phyloP scores from a whole-genome alignment of 2,329 filamentous ascomycete species.

The Penicillium hordei region DNA sequence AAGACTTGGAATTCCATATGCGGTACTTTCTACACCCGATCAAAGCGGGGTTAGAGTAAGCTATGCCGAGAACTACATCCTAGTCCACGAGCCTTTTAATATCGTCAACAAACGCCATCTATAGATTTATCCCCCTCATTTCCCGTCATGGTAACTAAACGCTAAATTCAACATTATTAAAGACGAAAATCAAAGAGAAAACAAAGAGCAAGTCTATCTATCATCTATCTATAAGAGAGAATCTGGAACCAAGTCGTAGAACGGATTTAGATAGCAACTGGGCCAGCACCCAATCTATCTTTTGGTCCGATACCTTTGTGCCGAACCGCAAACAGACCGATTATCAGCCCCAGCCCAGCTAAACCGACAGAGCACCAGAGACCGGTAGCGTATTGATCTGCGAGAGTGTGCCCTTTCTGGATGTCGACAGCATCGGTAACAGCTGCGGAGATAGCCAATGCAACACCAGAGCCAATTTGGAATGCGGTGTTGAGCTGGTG shows the following conservation, averaged over 20 bases:
- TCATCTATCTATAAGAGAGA: neutral
- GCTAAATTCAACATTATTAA: neutral
- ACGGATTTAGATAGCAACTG: constrained; percentile 17
- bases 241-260: neutral
- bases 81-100: neutral
- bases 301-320: constrained; percentile 24
- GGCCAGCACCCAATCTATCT: constrained; percentile 18
- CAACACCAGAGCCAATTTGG: constrained; percentile 45
- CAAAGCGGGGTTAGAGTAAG: neutral
- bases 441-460: constrained; percentile 42
- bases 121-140: neutral
- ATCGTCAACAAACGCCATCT: neutral
- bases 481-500: constrained; percentile 44
- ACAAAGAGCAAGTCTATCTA: neutral
- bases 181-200: neutral
- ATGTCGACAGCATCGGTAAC: constrained; percentile 42
- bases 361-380: constrained; percentile 46
- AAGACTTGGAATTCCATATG: neutral
- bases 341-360: constrained; percentile 37
- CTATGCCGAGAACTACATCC: neutral
- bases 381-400: constrained; percentile 42
- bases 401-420: constrained; percentile 33
- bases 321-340: constrained; percentile 20
- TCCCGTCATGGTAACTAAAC: neutral
- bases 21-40: neutral